These are phyloP conservation scores for Kodamaea fungicola DNA, from an alignment of 1,139 yeast genomes.

Conservation along the genomic window DNA sequence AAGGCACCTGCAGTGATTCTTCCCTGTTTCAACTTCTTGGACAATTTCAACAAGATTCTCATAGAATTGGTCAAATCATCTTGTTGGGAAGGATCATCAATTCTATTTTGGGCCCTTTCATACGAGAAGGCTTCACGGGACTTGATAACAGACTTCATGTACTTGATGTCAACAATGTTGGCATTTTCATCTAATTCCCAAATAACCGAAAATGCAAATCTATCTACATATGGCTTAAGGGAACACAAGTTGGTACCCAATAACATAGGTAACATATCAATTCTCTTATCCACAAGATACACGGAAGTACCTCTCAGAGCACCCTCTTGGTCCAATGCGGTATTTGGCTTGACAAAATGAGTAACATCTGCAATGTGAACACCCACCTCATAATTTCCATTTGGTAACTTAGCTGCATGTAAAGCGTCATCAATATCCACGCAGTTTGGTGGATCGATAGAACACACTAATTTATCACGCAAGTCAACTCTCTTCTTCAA, in stretches of 20 bases:
- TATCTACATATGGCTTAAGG: slow-evolving; percentile 88
- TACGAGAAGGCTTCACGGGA: slow-evolving; percentile 95
- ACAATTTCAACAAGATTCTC: slow-evolving; percentile 73
- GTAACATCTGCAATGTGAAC: slow-evolving; percentile 99
- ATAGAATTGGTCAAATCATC: slow-evolving; percentile 89
- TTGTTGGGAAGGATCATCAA: slow-evolving; percentile 72
- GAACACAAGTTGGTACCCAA: slow-evolving; percentile 97
- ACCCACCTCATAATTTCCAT: slow-evolving; percentile 95
- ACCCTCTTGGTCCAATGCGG: slow-evolving; percentile 93
- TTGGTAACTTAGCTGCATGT: slow-evolving; percentile 79
- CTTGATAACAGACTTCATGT: slow-evolving; percentile 82
- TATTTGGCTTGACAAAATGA: slow-evolving; percentile 90
- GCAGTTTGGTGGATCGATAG: slow-evolving; percentile 97
- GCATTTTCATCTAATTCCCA: slow-evolving; percentile 94
- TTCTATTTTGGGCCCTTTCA: slow-evolving; percentile 87
- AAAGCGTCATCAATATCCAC: slow-evolving; percentile 99
- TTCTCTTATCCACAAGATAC: slow-evolving; percentile 96
- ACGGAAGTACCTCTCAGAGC: slow-evolving; percentile 97
- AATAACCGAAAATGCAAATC: slow-evolving; percentile 91
- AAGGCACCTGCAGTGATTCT: slow-evolving; percentile 95
- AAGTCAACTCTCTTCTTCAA: slow-evolving; percentile 73
- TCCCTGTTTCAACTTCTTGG: slow-evolving; percentile 79
- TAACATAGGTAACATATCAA: slow-evolving; percentile 96
- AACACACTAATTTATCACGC: slow-evolving; percentile 85
- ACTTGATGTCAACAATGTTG: slow-evolving; percentile 75